Evolutionary conservation across 768 basidiomycete species (phyloP).

Genomic region (Suillus spraguei): DNA sequence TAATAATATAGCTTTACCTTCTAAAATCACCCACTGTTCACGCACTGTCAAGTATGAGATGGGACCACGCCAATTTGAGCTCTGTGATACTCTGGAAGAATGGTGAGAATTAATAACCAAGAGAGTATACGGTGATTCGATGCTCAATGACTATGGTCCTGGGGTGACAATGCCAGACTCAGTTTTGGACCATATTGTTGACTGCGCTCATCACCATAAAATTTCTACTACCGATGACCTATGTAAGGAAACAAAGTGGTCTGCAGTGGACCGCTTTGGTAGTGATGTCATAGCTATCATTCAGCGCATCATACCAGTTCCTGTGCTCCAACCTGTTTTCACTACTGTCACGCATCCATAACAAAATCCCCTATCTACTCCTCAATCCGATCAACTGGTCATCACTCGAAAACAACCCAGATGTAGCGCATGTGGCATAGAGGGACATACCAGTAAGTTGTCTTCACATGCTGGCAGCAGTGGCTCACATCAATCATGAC

Average conservation of each 20-base stretch:
- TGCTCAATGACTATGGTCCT: not conserved
- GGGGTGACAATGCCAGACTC: not conserved
- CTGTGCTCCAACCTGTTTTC: not conserved
- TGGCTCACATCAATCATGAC: not conserved
- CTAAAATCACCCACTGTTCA: not conserved
- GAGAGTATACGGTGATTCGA: not conserved
- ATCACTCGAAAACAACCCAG: not conserved
- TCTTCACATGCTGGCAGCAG: not conserved
- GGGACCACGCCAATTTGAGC: not conserved
- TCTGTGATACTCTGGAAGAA: not conserved
- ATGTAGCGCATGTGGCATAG: not conserved
- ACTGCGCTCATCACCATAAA: not conserved
- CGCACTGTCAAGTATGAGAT: not conserved
- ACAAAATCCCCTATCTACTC: not conserved
- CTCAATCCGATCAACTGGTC: not conserved
- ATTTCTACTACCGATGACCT: not conserved
- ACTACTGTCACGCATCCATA: not conserved
- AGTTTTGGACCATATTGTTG: not conserved
- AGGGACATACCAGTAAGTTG: not conserved
- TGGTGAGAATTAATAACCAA: not conserved
- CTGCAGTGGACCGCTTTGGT: not conserved
- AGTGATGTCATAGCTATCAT: not conserved
- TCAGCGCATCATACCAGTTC: not conserved
- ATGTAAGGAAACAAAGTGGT: not conserved
- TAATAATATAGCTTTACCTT: not conserved